Base-by-base conservation (phyloP, 1,139 yeast species). In the Taphrina betulina region DNA sequence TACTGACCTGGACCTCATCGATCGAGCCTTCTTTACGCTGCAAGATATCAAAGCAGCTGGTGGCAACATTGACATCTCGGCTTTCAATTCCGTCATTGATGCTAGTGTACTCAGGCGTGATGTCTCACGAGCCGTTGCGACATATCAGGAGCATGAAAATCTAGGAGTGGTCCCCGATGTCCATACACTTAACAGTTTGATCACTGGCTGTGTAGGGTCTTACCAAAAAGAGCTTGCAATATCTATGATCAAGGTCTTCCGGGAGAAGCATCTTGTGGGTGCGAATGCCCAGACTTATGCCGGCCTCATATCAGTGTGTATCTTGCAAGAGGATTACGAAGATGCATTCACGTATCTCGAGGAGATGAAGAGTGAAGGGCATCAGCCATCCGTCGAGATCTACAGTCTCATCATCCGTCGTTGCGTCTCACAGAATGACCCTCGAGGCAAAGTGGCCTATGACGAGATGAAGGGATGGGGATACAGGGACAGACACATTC, bases 401-500 rank as follows among this genome's bases (percentile, higher is more conserved):
- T 53, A 53, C 34, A 33, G 20, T 5, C 20, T 37, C 23, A 28
- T 53, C 20, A 31, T 53, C 33, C 33, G 31, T 8, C 50, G 41
- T 12, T 45, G 54, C 22, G 44, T 53, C 7, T 23, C 40, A 14
- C 24, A 26, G 16, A 26, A 28, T 17, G 57, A 53, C 35, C 23
- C 41, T 10, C 53, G 57, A 16, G 57, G 38, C 8, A 28, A 35
- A 12, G 20, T 53, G 2, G 57, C 57, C 5, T 33, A 35, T 7
- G 46, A 53, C 8, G 57, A 53, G 46, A 44, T 53, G 53, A 24
- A 26, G 14, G 56, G 50, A 4, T 52, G 42, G 42, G 56, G 56
- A 1, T 52, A 52, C 26, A 24, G 46, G 14, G 35, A 29, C 12
- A 28, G 37, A 24, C 19, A 19, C 3, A 41, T 28, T 3, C 31